Conservation (phyloP, 176 grass and related monocot species). For the Avena insularis region DNA sequence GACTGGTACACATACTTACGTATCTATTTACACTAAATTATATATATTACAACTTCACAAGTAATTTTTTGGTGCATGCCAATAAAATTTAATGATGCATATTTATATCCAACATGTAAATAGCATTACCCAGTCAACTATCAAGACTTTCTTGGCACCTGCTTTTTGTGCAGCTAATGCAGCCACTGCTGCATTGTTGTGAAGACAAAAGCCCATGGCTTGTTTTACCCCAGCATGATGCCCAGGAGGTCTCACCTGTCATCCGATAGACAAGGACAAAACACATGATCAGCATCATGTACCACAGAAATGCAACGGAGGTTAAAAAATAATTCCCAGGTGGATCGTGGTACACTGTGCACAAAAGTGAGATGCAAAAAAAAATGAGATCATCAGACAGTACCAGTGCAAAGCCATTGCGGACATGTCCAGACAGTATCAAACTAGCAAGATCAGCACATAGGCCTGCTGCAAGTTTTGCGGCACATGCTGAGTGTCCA, state of each 20-base stretch:
- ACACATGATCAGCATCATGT: conserved; percentile 12
- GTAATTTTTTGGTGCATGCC: background rate
- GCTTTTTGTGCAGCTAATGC: conserved; percentile 91
- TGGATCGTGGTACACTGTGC: conserved; percentile 2
- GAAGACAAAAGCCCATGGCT: conserved; percentile 99
- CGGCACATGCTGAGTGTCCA: conserved; percentile 84
- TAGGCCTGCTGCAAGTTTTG: conserved; percentile 91
- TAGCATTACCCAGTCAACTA: conserved; percentile 96
- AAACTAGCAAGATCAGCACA: conserved; percentile 92
- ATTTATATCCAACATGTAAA: conserved; percentile 36
- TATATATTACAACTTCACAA: background rate
- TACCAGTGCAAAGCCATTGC: conserved; percentile 98
- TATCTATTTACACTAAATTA: conserved; percentile 22
- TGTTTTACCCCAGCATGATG: conserved; percentile 95
- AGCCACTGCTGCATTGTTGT: conserved; percentile 95
- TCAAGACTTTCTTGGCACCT: conserved; percentile 93
- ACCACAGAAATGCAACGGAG: conserved; percentile 15
- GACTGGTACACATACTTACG: background rate
- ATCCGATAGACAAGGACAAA: conserved; percentile 14
- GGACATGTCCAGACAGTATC: conserved; percentile 70
- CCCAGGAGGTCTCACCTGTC: conserved; percentile 94
- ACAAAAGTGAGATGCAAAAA: conserved; percentile 33
- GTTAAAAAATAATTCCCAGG: conserved; percentile 21
- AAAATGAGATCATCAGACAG: conserved; percentile 40
- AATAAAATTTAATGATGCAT: conserved; percentile 17